Evolutionary conservation across 2,329 filamentous ascomycete species (phyloP), one percentile per base, ranked within the genome.

Genomic region (Aspergillaceae sp.): DNA sequence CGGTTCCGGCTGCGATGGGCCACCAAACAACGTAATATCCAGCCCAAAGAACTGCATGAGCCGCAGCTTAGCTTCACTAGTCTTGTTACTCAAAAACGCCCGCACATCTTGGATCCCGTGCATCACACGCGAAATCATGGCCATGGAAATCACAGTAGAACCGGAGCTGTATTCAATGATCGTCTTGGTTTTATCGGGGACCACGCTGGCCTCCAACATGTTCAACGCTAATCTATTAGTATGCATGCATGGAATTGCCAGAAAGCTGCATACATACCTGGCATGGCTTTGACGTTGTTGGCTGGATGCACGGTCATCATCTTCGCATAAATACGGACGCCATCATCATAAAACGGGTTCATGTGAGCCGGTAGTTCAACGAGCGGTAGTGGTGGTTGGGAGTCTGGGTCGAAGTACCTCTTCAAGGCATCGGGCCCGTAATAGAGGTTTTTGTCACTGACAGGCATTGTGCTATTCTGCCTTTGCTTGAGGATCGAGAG

Each of bases 241-340:
- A 19, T 19, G 19, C 19, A 19, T 19, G 19, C 19, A 19, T 19
- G 19, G 19, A 19, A 19, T 19, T 19, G 19, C 2, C 19, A 19
- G 19, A 19, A 19, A 19, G 38, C 35, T 5, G 19, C 7, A 8
- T 30, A 30, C 50, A 26, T 54, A 59, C 58, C 63, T 53, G 80
- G 80, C 62, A 84, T 73, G 2, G 75, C 73, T 57, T 83, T 83
- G 52, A 83, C 80, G 41, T 83, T 83, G 50, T 83, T 78, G 3
- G 79, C 77, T 1, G 80, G 79, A 54, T 79, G 77, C 68, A 77
- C 76, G 2, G 77, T 79, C 73, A 83, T 76, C 77, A 83, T 78
- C 64, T 83, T 83, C 34, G 80, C 79, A 51, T 80, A 82, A 44
- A 83, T 80, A 7, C 77, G 73, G 4, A 83, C 75, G 3, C 77